Conservation (phyloP, 345 rosid genomes). For the Eucalyptus cladocalyx region DNA sequence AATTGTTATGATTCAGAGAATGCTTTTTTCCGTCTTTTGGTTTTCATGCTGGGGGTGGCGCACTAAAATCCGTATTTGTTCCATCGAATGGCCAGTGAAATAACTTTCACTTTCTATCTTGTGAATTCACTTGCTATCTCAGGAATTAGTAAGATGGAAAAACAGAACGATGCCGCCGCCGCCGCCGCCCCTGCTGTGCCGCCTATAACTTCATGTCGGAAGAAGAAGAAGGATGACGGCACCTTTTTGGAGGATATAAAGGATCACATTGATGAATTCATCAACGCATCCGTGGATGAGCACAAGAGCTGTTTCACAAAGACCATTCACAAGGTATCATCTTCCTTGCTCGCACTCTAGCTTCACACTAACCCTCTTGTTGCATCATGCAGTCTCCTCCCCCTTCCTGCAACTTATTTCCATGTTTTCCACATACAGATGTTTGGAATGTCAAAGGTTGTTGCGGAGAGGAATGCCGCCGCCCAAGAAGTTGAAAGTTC, state of each 20-base stretch:
- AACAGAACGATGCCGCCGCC: not conserved
- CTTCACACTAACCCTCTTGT: not conserved
- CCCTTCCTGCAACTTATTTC: not conserved
- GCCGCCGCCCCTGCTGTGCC: not conserved
- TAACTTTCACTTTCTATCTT: not conserved
- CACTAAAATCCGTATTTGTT: not conserved
- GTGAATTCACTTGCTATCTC: not conserved
- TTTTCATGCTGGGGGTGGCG: not conserved
- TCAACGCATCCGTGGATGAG: constrained; percentile 78
- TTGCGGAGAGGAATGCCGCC: constrained; percentile 49
- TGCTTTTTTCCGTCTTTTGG: not conserved
- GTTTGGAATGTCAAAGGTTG: constrained; percentile 78
- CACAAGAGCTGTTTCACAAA: constrained; percentile 74
- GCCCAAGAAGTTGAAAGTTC: constrained; percentile 52
- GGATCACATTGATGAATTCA: constrained; percentile 82
- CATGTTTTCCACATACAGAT: constrained; percentile 28
- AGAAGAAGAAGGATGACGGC: constrained; percentile 63
- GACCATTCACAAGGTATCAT: constrained; percentile 54
- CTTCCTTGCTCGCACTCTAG: not conserved
- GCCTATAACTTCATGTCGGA: constrained; percentile 43
- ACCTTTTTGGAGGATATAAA: constrained; percentile 68
- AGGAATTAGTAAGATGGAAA: not conserved
- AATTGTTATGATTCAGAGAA: not conserved
- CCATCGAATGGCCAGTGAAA: not conserved
- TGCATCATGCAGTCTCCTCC: not conserved